Conservation (phyloP, 1,139 yeast species). For the Blastobotrys buckinghamii region DNA sequence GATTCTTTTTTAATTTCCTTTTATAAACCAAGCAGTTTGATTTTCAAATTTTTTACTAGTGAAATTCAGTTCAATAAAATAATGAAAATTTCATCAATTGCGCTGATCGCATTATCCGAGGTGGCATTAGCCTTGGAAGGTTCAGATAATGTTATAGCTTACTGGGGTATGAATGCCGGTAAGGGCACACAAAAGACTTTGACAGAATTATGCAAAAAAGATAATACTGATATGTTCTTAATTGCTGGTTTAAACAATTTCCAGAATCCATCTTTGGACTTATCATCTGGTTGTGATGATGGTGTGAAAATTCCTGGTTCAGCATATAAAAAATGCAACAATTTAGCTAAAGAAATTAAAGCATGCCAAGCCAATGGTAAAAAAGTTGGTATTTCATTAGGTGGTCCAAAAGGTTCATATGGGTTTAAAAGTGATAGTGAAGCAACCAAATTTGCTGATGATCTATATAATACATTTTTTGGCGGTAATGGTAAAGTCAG, state of each 20-base stretch:
- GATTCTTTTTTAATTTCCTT: neutral
- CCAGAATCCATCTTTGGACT: constrained; percentile 34
- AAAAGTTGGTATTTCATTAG: constrained; percentile 66
- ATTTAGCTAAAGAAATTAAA: constrained; percentile 66
- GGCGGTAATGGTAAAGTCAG: constrained; percentile 60
- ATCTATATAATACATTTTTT: constrained; percentile 82
- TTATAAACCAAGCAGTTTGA: neutral
- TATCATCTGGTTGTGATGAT: constrained; percentile 52
- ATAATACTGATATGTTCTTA: constrained; percentile 65
- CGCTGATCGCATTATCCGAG: neutral
- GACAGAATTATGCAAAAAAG: constrained; percentile 56
- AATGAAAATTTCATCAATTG: constrained; percentile 7
- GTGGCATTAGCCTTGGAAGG: neutral
- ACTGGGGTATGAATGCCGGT: constrained; percentile 91
- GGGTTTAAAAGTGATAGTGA: constrained; percentile 54
- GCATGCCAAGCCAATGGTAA: constrained; percentile 72
- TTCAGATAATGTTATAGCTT: constrained; percentile 53
- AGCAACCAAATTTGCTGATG: constrained; percentile 61
- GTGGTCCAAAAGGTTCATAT: constrained; percentile 74
- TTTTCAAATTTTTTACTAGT: neutral
- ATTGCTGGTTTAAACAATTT: constrained; percentile 65
- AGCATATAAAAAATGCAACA: constrained; percentile 54
- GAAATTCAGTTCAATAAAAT: neutral
- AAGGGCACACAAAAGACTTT: constrained; percentile 55
- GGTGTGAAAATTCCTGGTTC: constrained; percentile 47